Base-by-base conservation (phyloP, 305 asterid genomes). In the Andrographis paniculata region DNA sequence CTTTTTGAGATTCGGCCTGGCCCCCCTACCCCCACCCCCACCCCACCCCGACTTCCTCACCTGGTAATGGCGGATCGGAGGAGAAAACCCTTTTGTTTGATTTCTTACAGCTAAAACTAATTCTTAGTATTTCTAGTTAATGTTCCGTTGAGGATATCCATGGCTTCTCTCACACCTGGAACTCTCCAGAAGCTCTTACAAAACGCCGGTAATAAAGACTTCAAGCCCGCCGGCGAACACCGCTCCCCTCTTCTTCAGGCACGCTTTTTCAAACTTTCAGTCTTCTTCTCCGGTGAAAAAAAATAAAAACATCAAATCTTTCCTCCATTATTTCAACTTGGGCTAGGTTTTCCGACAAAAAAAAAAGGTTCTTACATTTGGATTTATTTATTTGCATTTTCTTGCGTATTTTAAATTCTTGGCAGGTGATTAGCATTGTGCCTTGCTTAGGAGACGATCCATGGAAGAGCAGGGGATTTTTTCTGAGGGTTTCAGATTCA, bases 391-490 rank as follows among this genome's bases (percentile, higher is more conserved):
- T 37, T 13, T 13, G 2, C 17, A 2, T 37, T 37, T 5, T n/a
- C 42, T 14, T 1, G 5, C 14, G 42, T 24, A 28, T 37, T 5
- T n/a, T 37, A 1, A 13, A 13, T 37, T 2, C 3, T 22, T 42
- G n/a, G n/a, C n/a, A 88, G 93, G 95, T 89, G 30, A 78, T 89
- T 52, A 39, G 95, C 43, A 89, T 89, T 58, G 85, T 85, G 14
- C 95, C 98, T 47, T 76, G 84, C 35, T 59, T 85, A 17, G 98
- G 68, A 45, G 95, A 79, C 57, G 94, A 85, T 71, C 93, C 91
- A 52, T 85, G 94, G 94, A 83, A 77, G 51, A 89, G 78, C 77
- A 77, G 84, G 64, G 98, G 95, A 20, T 89, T 73, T 58, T 85
- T 72, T 48, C 50, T 89, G 23, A 76, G 98, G 71, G 95, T 89